Base-by-base conservation (phyloP, 345 rosid species). In the Diplotaxis tenuifolia region DNA sequence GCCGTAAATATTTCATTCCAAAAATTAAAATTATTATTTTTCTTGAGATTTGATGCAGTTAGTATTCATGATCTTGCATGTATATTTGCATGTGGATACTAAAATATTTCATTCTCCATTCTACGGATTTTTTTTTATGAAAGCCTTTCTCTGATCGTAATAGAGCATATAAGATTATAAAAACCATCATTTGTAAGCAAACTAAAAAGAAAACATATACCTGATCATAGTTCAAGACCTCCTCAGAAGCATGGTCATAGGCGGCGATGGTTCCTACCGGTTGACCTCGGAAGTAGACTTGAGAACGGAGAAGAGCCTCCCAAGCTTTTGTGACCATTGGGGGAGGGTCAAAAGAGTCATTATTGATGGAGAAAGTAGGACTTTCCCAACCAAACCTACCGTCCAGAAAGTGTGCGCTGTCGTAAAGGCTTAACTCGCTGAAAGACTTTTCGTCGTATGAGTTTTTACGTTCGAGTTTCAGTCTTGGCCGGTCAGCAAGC, bases 211-310 rank as follows among this genome's bases (percentile, higher is more conserved):
- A 42, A 57, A 19, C 32, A 47, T 75, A 47, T 75, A 93, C 98
- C 91, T 91, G 98, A 80, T 93, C 98, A 78, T 93, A 91, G 83
- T 93, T 93, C 77, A 88, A 78, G 67, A 88, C 90, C 78, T 93
- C 98, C 69, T 93, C 97, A 0, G 96, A 89, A 75, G 93, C 93
- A 86, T 89, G 97, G 78, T 93, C 97, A 53, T 75, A 65, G 0
- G 97, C 97, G 0, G 94, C 98, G 14, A 93, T 81, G 42, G 96
- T 91, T 58, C 98, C 98, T 32, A 89, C 89, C 0, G 98, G 96
- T 62, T 89, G 88, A 65, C 84, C 83, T 47, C 86, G 85, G 77
- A 84, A 93, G 80, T 78, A 72, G 59, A 93, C 97, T 49, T 85
- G 75, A 19, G 97, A 88, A 12, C 82, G 80, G 18, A 88, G 63